A percentile compares a stretch with the other conserved stretches of the same genome.
Conservation (phyloP, 129 eudicot species). For the Lonicera japonica region DNA sequence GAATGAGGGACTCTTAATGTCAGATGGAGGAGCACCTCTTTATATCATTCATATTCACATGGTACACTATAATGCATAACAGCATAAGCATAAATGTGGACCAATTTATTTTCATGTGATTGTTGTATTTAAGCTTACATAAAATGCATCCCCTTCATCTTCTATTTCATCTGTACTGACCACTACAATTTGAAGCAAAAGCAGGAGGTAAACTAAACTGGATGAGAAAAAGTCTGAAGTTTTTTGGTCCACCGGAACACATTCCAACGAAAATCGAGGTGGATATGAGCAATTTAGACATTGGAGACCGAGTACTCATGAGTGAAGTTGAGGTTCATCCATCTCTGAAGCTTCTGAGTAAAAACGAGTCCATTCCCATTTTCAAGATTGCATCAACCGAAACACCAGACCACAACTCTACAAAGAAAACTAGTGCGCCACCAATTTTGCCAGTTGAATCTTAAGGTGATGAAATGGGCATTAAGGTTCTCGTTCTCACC, state of each 20-base stretch:
- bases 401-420: constrained; percentile 15
- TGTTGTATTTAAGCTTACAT: background rate
- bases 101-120: background rate
- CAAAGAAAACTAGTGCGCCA: background rate
- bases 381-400: constrained; percentile 63
- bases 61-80: no score
- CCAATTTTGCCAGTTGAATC: background rate
- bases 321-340: constrained; percentile 62
- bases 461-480: no score
- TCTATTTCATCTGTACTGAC: background rate
- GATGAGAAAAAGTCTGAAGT: constrained; percentile 61
- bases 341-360: constrained; percentile 68
- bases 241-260: constrained; percentile 72
- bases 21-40: no score
- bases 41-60: no score
- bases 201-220: constrained; percentile 66
- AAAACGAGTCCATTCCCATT: constrained; percentile 57
- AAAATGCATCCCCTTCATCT: background rate
- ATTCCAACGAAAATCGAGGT: constrained; percentile 85
- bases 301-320: constrained; percentile 61
- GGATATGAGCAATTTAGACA: constrained; percentile 76
- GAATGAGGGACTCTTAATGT: no score
- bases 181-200: constrained; percentile 12
- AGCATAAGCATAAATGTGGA: no score
- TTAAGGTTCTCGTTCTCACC: no score